A percentile compares a stretch with the other conserved stretches of the same genome.
Conservation (phyloP, 805 yeast genomes). For the Starmerella apis region DNA sequence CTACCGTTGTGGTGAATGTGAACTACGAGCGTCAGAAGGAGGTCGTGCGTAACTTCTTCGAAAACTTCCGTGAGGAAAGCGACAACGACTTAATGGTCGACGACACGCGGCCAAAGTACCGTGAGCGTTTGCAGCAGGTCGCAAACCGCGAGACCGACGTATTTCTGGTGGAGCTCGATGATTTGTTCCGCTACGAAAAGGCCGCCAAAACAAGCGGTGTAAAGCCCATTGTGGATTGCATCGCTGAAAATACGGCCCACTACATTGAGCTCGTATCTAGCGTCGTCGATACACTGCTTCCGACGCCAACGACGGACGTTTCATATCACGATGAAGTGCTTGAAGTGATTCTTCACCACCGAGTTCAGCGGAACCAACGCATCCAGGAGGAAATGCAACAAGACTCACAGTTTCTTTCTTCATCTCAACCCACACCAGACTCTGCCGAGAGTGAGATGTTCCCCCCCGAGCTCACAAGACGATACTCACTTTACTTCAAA, state of each 20-base stretch:
- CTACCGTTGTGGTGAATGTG: slow-evolving; percentile 39
- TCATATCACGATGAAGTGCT: slow-evolving; percentile 78
- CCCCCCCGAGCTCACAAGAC: slow-evolving; percentile 76
- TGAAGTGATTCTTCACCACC: slow-evolving; percentile 85
- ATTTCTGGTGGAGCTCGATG: slow-evolving; percentile 70
- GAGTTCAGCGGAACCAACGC: slow-evolving; percentile 71
- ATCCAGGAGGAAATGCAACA: slow-evolving; percentile 51
- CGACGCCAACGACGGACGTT: slow-evolving; percentile 72
- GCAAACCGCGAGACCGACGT: slow-evolving; percentile 74
- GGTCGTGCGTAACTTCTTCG: slow-evolving; percentile 53
- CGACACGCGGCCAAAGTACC: slow-evolving; percentile 45
- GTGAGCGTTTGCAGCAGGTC: slow-evolving; percentile 59
- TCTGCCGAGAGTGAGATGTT: slow-evolving; percentile 37
- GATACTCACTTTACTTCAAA: slow-evolving; percentile 77
- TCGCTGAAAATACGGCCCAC: slow-evolving; percentile 64
- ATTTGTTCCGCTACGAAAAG: slow-evolving; percentile 59
- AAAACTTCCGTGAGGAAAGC: slow-evolving; percentile 46
- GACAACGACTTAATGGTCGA: slow-evolving; percentile 25
- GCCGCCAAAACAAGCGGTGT: slow-evolving; percentile 31
- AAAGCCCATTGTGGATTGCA: slow-evolving; percentile 44
- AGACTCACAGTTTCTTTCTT: slow-evolving; percentile 18
- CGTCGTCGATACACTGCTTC: slow-evolving; percentile 72
- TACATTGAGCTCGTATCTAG: slow-evolving; percentile 66
- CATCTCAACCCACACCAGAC: slow-evolving; percentile 13
- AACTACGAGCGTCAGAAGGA: slow-evolving; percentile 59